Percentiles rank a stretch among this genome's conserved stretches.
These are phyloP conservation scores for Glonium stellatum DNA, from an alignment of 495 filamentous ascomycete species.

Conservation along the genomic window DNA sequence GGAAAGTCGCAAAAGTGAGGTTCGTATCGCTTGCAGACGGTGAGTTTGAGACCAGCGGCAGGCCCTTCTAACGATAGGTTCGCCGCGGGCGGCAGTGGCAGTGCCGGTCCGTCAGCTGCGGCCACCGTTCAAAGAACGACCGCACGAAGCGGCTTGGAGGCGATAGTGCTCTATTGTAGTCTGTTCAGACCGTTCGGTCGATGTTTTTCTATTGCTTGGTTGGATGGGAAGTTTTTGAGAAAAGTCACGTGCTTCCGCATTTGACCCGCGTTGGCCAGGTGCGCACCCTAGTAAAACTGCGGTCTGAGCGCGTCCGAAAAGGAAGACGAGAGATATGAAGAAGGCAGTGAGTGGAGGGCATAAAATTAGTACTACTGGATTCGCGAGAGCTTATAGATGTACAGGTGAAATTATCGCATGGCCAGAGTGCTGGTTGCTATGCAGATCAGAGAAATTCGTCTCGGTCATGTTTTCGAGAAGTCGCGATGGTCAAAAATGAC, in stretches of 20 bases:
- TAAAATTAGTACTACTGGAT: neutral
- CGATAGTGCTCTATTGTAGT: neutral
- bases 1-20: constrained; percentile 4
- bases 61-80: constrained; percentile 14
- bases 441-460: neutral
- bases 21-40: constrained; percentile 12
- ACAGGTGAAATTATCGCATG: neutral
- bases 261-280: neutral
- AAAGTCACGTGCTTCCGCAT: neutral
- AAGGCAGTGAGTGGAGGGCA: neutral
- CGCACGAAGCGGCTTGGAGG: neutral
- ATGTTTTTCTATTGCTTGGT: neutral
- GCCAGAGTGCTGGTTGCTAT: neutral
- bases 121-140: neutral
- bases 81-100: constrained; percentile 4
- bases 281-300: neutral
- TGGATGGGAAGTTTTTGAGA: neutral
- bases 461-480: neutral
- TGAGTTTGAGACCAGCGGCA: constrained; percentile 21
- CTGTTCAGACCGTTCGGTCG: neutral
- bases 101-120: constrained; percentile 15
- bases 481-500: neutral
- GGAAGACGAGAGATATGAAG: neutral
- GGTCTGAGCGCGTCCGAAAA: neutral
- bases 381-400: neutral